Base-by-base conservation (phyloP, 495 filamentous ascomycete species). In the Penicillium bialowiezense region DNA sequence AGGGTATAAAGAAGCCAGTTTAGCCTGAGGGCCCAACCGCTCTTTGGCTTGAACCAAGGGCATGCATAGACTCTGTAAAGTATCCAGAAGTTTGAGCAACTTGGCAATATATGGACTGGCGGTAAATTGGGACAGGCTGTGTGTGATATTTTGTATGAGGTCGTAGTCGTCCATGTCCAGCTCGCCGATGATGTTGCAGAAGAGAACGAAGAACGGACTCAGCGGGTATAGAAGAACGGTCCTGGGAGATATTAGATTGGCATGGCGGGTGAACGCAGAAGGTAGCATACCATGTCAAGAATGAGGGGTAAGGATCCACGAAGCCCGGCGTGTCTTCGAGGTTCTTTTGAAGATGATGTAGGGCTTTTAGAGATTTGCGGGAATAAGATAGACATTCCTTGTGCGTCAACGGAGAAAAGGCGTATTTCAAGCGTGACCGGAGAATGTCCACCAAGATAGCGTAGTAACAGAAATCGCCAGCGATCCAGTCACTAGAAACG, bases 391-490 rank as follows among this genome's bases (percentile, higher is more conserved):
- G 24, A 32, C 64, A 68, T 47, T 63, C 59, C 21, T 28, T 46
- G 24, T 68, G 62, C 6, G 58, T 54, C 19, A 54, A 19, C 3
- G 56, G 64, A 20, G 52, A 63, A 20, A 59, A 59, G 5, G 43
- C 37, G 32, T 41, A 50, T 40, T 46, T 52, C 23, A 68, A 32
- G 2, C 59, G 54, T 3, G 64, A 63, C 29, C 64, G 62, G 13
- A 60, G 53, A 28, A 68, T 56, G 13, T 68, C 64, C 1, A 65
- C 62, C n/a, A 59, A 41, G n/a, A 68, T 65, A 0, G 62, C 54
- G 29, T 56, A 62, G 35, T 59, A 65, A 26, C 59, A 58, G 28
- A 68, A 68, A 6, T 65, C 64, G 8, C 38, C 48, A 13, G 56
- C 45, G 6, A 58, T 33, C 62, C 64, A 65, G 32, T 65, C 59